Evolutionary conservation across 2,329 filamentous ascomycete genomes (phyloP).

Genomic region (Aspergillus spinulosporus): DNA sequence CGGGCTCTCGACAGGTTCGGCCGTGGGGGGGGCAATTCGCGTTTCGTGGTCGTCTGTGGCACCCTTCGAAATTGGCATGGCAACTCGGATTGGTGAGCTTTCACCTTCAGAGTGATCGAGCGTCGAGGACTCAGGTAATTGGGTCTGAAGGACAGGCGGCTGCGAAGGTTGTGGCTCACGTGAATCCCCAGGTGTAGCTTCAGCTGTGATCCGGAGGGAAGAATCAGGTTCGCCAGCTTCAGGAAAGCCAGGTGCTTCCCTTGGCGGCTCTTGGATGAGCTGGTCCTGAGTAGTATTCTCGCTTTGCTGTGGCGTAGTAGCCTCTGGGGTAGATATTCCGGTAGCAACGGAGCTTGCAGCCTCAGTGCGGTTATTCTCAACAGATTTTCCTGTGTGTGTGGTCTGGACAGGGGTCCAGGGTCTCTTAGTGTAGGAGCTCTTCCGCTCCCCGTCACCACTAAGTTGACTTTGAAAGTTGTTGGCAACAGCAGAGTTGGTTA

Average conservation of each 20-base stretch:
- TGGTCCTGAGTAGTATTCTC: constrained; percentile 76
- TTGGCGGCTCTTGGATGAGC: constrained; percentile 69
- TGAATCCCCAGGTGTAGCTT: constrained; percentile 48
- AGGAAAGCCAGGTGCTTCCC: constrained; percentile 47
- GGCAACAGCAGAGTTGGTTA: constrained; percentile 47
- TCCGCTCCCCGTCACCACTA: constrained; percentile 77
- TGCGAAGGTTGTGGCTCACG: constrained; percentile 46
- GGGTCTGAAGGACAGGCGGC: constrained; percentile 35
- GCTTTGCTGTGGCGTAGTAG: constrained; percentile 60
- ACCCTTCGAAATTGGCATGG: constrained; percentile 75
- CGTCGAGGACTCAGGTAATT: constrained; percentile 46
- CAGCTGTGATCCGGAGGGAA: constrained; percentile 60
- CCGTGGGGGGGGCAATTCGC: constrained; percentile 41
- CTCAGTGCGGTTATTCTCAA: constrained; percentile 56
- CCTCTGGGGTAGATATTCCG: constrained; percentile 51
- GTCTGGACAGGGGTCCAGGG: constrained; percentile 84
- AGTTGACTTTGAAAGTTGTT: constrained; percentile 63
- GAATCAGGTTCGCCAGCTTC: constrained; percentile 64
- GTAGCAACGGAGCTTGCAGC: constrained; percentile 61
- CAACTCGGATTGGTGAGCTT: constrained; percentile 77
- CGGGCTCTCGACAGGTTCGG: constrained; percentile 64
- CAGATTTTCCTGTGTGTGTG: constrained; percentile 66
- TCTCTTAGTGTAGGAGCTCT: constrained; percentile 88
- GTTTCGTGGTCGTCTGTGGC: constrained; percentile 48
- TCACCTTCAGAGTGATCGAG: constrained; percentile 55